A percentile compares a stretch with the other conserved stretches of the same genome.
Conservation (phyloP, 352 stramenopile genomes). For the Pythium aquatile region DNA sequence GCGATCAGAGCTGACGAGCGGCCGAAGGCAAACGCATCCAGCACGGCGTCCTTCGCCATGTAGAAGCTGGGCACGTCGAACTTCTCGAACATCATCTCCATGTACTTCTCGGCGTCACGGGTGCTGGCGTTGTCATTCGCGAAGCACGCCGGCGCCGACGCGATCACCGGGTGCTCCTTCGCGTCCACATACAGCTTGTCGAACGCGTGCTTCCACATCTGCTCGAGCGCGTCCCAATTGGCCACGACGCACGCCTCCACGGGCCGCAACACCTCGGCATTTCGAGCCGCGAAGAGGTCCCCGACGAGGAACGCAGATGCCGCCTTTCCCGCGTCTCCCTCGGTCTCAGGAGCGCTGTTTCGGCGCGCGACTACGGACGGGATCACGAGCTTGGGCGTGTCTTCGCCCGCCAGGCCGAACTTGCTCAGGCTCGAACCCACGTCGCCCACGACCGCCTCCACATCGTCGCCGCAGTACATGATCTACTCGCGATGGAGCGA, state of each 20-base stretch:
- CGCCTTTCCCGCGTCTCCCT: not conserved
- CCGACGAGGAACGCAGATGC: constrained; percentile 35
- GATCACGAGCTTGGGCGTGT: constrained; percentile 90
- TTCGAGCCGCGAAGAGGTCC: constrained; percentile 51
- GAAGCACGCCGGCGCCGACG: constrained; percentile 70
- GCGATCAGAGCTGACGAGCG: constrained; percentile 84
- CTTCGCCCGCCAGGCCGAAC: constrained; percentile 94
- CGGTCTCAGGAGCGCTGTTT: constrained; percentile 5
- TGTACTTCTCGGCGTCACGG: constrained; percentile 73
- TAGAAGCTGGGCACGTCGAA: constrained; percentile 90
- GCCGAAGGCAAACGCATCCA: constrained; percentile 91
- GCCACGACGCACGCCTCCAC: constrained; percentile 57
- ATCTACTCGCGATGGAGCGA: not conserved
- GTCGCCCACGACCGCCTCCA: constrained; percentile 94
- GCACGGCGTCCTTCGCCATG: constrained; percentile 86
- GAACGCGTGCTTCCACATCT: constrained; percentile 81
- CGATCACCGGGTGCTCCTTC: constrained; percentile 75
- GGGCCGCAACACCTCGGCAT: constrained; percentile 60
- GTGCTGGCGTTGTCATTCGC: constrained; percentile 60
- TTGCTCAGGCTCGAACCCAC: constrained; percentile 89
- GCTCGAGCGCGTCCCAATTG: constrained; percentile 87
- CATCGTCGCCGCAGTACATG: constrained; percentile 98
- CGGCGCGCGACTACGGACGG: constrained; percentile 64
- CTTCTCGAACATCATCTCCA: constrained; percentile 93
- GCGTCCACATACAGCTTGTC: constrained; percentile 63